Evolutionary conservation across 331 rosid species (phyloP).

Genomic region (Telfairia occidentalis): DNA sequence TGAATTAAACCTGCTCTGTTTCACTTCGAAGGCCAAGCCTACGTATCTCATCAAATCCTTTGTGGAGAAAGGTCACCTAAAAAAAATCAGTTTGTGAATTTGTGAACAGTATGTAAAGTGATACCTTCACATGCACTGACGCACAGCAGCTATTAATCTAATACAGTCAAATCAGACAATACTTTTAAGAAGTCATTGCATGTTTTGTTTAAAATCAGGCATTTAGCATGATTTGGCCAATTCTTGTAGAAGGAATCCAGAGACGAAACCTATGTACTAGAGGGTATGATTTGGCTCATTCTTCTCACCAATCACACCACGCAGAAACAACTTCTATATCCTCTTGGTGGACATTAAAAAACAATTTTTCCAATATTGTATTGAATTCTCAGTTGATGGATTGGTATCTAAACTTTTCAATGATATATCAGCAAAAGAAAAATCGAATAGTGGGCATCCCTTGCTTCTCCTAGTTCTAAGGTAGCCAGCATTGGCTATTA

Average conservation of each 20-base stretch:
- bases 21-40: slow-evolving; percentile 81
- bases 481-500: no score
- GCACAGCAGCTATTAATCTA: background rate
- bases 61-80: slow-evolving; percentile 85
- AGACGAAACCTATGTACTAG: background rate
- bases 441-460: no score
- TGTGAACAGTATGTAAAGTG: background rate
- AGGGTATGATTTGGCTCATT: background rate
- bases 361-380: background rate
- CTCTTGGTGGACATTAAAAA: background rate
- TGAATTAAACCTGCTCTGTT: slow-evolving; percentile 70
- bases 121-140: background rate
- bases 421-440: background rate
- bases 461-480: no score
- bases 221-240: background rate
- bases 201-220: background rate
- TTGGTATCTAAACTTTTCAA: background rate
- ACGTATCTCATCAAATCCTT: slow-evolving; percentile 96
- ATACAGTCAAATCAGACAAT: background rate
- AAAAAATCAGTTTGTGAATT: background rate
- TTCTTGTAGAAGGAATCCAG: background rate
- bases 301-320: no score
- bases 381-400: background rate
- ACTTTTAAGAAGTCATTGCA: background rate
- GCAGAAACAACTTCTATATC: no score